phyloP scores from a whole-genome alignment of 164 flowering plant genomes.

The Vitis vinifera region ASM3070453v1 NC_081813.1:14125001-14125500 shows the following conservation, averaged over 20 bases:
- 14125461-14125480: too few relatives aligned
- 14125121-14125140: neutral
- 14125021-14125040: too few relatives aligned
- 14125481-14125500: too few relatives aligned
- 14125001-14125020: too few relatives aligned
- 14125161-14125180: too few relatives aligned
- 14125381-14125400: conserved; percentile 14
- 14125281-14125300: neutral
- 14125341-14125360: neutral
- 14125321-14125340: too few relatives aligned
- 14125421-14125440: conserved; percentile 15
- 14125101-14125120: too few relatives aligned
- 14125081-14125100: too few relatives aligned
- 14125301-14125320: too few relatives aligned
- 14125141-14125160: too few relatives aligned
- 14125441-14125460: neutral
- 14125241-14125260: conserved; percentile 7
- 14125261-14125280: conserved; percentile 7
- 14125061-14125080: too few relatives aligned
- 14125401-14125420: conserved; percentile 13
- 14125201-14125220: conserved; percentile 12
- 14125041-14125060: too few relatives aligned
- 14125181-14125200: neutral
- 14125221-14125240: conserved; percentile 15
- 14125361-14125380: conserved; percentile 8